Evolutionary conservation across 2,329 filamentous ascomycete species (phyloP), one percentile per base, ranked within the genome.

Genomic region (Penicillium capsulatum): DNA sequence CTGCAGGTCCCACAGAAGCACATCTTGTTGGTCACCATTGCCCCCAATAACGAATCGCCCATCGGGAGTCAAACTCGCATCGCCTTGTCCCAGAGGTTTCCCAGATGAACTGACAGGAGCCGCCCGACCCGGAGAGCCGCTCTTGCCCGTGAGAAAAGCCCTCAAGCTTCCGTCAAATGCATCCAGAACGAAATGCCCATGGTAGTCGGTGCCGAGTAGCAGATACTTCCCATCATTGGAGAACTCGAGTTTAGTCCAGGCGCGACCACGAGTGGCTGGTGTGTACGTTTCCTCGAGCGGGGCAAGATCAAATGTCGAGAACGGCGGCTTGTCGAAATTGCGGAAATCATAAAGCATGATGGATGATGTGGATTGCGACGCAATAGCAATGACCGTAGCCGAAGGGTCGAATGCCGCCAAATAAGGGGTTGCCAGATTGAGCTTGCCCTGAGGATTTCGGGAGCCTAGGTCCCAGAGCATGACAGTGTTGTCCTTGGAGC

Each of bases 151-250:
- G 40, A 90, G 73, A 60, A 85, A 89, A 7, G 86, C 83, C 57
- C 83, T 86, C 15, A 97, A 65, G 5, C 74, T 76, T 27, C 91
- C 92, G 29, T 87, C 81, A 60, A 96, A 97, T 1, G 91, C 86
- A 61, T 98, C 92, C n/a, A 98, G 72, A 2, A 98, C 70, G 58
- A 92, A 94, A 64, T 98, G 92, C 0, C 89, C 88, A 36, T 76
- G 76, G 5, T 86, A 87, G 34, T 83, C 86, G 2, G 91, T 97
- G 10, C 86, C 86, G 13, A 98, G 65, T 4, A 98, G 75, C 33
- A 98, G 68, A 44, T 80, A 80, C 59, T 94, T 94, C 13, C 92
- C 92, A 57, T 98, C 92, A 57, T 98, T 98, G 42, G 87, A 92
- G 61, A 98, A 97, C 56, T 95, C 89, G 29, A 98, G 75, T 53